phyloP scores from a whole-genome alignment of 805 yeast genomes.

The Candida vartiovaarae region DNA sequence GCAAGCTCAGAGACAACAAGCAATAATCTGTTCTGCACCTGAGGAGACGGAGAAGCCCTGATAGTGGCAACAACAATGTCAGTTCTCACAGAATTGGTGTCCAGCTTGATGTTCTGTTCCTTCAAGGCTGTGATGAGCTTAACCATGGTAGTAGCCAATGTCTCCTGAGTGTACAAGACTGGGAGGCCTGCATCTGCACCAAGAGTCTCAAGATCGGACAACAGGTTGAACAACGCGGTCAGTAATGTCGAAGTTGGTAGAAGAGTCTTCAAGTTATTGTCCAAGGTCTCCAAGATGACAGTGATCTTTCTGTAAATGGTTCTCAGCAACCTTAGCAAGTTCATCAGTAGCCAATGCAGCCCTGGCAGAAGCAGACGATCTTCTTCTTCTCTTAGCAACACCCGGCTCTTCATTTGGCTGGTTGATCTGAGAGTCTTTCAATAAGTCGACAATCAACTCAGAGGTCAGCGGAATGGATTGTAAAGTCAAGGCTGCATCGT shows the following conservation, averaged over 20 bases:
- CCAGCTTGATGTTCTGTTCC: conserved; percentile 33
- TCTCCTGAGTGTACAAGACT: conserved; percentile 84
- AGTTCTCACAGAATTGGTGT: conserved; percentile 68
- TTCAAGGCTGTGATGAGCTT: conserved; percentile 55
- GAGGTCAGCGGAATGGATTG: conserved; percentile 49
- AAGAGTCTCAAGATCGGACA: conserved; percentile 73
- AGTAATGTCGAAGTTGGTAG: conserved; percentile 37
- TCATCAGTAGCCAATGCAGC: conserved; percentile 67
- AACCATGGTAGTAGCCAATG: conserved; percentile 80
- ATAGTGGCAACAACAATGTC: conserved; percentile 89
- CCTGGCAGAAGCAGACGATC: conserved; percentile 68
- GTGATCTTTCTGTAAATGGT: conserved; percentile 75
- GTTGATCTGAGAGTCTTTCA: conserved; percentile 54
- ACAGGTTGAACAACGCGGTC: conserved; percentile 47
- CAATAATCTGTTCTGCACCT: conserved; percentile 83
- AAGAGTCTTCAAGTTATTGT: conserved; percentile 32
- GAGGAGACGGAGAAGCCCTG: conserved; percentile 84
- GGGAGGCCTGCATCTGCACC: conserved; percentile 91
- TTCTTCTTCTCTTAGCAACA: conserved; percentile 74
- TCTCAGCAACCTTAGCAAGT: conserved; percentile 66
- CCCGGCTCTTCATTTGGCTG: conserved; percentile 31
- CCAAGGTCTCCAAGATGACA: conserved; percentile 71
- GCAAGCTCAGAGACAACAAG: conserved; percentile 86
- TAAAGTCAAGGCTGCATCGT: conserved; percentile 47
- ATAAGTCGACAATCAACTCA: conserved; percentile 49